Base-by-base conservation (phyloP, 352 stramenopile genomes). In the Halophytophthora batemanensis region DNA sequence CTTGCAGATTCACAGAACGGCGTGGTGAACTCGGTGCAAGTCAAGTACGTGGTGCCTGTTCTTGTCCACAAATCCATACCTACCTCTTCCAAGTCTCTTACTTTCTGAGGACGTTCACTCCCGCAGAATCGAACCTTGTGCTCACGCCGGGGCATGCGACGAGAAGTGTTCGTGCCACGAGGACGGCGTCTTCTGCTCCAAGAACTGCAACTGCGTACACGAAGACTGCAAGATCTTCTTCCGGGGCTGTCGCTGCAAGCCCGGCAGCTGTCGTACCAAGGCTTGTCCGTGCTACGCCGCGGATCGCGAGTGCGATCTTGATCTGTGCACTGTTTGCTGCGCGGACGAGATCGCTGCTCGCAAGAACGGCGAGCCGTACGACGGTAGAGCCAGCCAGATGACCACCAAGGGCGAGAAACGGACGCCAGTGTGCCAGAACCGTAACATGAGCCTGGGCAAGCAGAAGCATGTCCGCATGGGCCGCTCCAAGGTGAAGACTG, bases 271-370 rank as follows among this genome's bases (percentile, higher is more conserved):
- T 58, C 74, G 66, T 18, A 93, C 79, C 7, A 93, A 93, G 35
- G 65, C 71, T 5, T 98, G 93, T 64, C 77, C 88, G 3, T 98
- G 95, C 65, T 96, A 90, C 56, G 88, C 86, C 22, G 71, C 87
- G 0, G 81, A 84, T 17, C 68, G 94, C 10, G 95, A 98, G 71
- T 98, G 95, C 63, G 93, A 98, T 62, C 68, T 96, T 19, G 93
- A 98, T 55, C 42, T 97, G 21, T 98, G 94, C 63, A 68, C 56
- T 15, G 50, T 77, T 23, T 98, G 90, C 45, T 89, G 74, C 40
- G 59, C 54, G 0, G 75, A 90, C 7, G 71, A 79, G 61, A 80
- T 71, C 23, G 34, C 50, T 33, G 50, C 45, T 6, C 41, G 39
- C n/a, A 47, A 64, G 31, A 59, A 60, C 0, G 50, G 37, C 12